Conservation (phyloP, 495 filamentous ascomycete genomes). For the Aspergillus homomorphus region DNA sequence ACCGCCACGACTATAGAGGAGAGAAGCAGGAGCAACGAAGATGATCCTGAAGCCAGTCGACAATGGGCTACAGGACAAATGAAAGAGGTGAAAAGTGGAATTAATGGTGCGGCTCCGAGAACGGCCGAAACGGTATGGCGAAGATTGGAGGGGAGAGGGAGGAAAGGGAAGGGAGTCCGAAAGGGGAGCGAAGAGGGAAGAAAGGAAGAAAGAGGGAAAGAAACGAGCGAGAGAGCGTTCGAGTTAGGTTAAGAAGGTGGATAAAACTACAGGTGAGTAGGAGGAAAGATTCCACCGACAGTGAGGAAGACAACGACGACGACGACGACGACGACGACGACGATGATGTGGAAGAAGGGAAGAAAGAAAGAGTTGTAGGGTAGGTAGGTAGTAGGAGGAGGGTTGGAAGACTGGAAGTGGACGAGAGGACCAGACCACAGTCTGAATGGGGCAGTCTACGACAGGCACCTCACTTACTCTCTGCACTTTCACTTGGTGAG, state of each 20-base stretch:
- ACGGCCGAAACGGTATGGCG: constrained; percentile 12
- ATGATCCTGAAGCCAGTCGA: constrained; percentile 3
- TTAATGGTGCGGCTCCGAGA: not conserved
- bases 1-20: constrained; percentile 11
- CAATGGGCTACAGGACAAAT: not conserved
- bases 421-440: not conserved
- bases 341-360: constrained; percentile 1
- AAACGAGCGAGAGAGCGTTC: constrained; percentile 12
- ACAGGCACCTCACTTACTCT: not conserved
- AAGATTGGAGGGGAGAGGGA: constrained; percentile 7
- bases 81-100: not conserved
- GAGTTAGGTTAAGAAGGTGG: constrained; percentile 8
- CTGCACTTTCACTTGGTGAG: not conserved
- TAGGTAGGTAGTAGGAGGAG: not conserved
- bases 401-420: not conserved
- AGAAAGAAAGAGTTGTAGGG: constrained; percentile 1
- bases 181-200: constrained; percentile 16
- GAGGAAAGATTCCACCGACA: not conserved
- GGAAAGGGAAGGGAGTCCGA: constrained; percentile 9
- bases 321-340: not conserved
- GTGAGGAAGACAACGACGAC: not conserved
- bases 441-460: not conserved
- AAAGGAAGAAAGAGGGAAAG: constrained; percentile 7
- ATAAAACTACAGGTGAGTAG: not conserved
- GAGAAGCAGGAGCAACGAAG: not conserved